Evolutionary conservation across 495 filamentous ascomycete species (phyloP), one percentile per base, ranked within the genome.

Genomic region (Trichocladium antarcticum): DNA sequence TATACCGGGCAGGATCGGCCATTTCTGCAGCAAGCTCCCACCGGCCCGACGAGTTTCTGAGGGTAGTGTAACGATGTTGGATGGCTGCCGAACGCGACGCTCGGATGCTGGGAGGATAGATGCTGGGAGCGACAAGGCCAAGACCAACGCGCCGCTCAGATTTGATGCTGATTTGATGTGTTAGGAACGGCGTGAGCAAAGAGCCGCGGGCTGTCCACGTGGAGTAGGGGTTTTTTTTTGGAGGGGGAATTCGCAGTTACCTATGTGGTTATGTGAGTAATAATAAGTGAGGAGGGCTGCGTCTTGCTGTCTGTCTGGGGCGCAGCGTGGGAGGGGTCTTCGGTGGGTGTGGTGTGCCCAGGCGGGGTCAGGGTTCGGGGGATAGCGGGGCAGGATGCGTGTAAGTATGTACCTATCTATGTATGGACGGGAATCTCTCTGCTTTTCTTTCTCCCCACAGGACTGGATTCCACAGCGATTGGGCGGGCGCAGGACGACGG

Each of bases 1-100:
- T 44, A 53, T 66, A 66, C 50, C 60, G 56, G 52, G 50, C 50
- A 35, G 62, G 68, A 53, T 74, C 71, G 57, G 65, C 47, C 70
- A 73, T 73, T 31, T 46, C 38, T 53, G 59, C 37, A 36, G 31
- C 19, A 36, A 19, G 22, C 42, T 31, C 24, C 6, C 32, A 29
- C 39, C 20, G 36, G 15, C 47, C 12, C 17, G 36, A 2, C 1
- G 11, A 11, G 4, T 22, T 29, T 19, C 6, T 14, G 32, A 34
- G 39, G 17, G 45, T 34, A 9, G 36, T 45, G 49, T 32, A 16
- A 45, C 19, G 10, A 36, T 20, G n/a, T n/a, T 15, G 5, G 28
- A 16, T 34, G 37, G 16, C 19, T 48, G 37, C 7, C 19, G n/a
- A 27, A 16, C 34, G 28, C 19, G 37, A 27, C 27, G 5, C 3